These are phyloP conservation scores for Pyracantha coccinea DNA, from an alignment of 331 rosid species.

Conservation along the genomic window DNA sequence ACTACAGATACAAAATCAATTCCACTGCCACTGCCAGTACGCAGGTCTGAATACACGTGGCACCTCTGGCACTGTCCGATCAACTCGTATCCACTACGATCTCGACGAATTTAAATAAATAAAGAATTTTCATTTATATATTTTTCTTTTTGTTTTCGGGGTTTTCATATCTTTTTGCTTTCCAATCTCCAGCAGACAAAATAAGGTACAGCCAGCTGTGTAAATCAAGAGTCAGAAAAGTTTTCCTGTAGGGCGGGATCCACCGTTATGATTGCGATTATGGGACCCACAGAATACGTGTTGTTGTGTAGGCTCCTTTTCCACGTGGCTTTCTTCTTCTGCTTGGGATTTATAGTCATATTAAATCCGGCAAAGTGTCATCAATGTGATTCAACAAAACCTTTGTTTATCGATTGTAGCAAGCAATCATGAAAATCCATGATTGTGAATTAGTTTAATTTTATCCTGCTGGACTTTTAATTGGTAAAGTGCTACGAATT, in stretches of 20 bases:
- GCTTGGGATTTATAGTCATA: neutral
- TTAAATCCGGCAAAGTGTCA: neutral
- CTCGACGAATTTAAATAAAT: too few species aligned
- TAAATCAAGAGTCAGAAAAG: neutral
- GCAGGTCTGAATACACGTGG: constrained; percentile 3
- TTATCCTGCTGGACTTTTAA: too few species aligned
- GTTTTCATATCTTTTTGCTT: neutral
- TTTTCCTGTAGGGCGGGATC: too few species aligned
- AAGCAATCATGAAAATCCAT: neutral
- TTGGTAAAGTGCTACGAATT: too few species aligned
- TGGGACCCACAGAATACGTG: neutral
- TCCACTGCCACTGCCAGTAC: neutral
- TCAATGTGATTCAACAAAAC: neutral
- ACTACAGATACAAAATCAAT: constrained; percentile 12
- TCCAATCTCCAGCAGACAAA: neutral
- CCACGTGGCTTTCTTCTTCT: neutral
- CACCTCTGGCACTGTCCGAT: neutral
- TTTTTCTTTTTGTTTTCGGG: too few species aligned
- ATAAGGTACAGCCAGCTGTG: neutral
- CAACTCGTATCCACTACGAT: neutral
- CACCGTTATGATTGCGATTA: too few species aligned
- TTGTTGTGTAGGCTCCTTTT: neutral
- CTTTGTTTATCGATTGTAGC: neutral
- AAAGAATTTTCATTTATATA: neutral
- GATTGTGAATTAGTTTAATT: neutral